These are phyloP conservation scores for Thalassiosira ordinaria DNA, from an alignment of 352 stramenopile species.

Conservation along the genomic window DNA sequence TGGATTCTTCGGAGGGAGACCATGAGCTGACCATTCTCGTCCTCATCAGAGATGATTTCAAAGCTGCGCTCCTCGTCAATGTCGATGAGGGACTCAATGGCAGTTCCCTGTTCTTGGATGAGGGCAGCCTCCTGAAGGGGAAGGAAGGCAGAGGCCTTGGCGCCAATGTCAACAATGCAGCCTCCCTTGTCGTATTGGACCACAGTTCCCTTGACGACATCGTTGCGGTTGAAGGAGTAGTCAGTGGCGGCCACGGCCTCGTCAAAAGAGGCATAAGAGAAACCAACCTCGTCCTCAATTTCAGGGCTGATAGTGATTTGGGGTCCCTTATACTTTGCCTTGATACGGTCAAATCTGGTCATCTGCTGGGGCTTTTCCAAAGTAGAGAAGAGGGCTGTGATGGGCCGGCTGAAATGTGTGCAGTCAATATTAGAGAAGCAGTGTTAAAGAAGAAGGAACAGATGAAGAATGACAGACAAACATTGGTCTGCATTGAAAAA, in stretches of 20 bases:
- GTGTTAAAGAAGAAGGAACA: background rate
- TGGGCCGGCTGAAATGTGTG: background rate
- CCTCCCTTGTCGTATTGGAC: slow-evolving; percentile 76
- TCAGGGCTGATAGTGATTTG: slow-evolving; percentile 24
- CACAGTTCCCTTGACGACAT: slow-evolving; percentile 77
- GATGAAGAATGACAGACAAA: too few species aligned
- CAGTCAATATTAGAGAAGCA: background rate
- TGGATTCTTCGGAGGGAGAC: slow-evolving; percentile 82
- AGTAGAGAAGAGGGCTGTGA: slow-evolving; percentile 37
- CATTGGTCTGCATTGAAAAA: too few species aligned
- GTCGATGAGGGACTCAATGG: slow-evolving; percentile 73
- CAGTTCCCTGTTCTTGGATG: slow-evolving; percentile 55
- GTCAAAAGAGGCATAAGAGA: slow-evolving; percentile 79
- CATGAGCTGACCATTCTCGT: slow-evolving; percentile 83
- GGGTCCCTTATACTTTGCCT: slow-evolving; percentile 79
- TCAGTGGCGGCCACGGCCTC: slow-evolving; percentile 70
- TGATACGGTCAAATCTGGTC: slow-evolving; percentile 78
- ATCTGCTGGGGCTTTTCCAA: slow-evolving; percentile 32
- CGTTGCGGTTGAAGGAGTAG: slow-evolving; percentile 81
- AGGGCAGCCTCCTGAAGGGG: slow-evolving; percentile 80
- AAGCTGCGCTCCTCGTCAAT: slow-evolving; percentile 80
- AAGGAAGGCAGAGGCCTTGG: slow-evolving; percentile 84
- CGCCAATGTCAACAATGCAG: slow-evolving; percentile 84
- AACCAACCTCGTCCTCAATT: slow-evolving; percentile 53
- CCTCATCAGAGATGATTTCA: slow-evolving; percentile 86